Conservation (phyloP, 1,284 basidiomycete species). For the Ustilago xerochloae region DNA sequence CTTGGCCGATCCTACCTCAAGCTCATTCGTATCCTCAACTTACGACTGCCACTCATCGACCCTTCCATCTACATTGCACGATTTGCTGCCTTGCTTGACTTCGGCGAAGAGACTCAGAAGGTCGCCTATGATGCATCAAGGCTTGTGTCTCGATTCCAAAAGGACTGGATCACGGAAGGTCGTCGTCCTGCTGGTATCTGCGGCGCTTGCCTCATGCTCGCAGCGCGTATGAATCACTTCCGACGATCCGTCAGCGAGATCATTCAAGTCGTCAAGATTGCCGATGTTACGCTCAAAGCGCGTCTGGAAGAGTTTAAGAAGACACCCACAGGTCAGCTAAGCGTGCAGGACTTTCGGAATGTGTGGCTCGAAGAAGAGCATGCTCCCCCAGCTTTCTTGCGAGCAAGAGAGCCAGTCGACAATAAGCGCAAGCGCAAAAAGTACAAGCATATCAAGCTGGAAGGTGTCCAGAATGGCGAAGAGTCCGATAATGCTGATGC, state of each 20-base stretch:
- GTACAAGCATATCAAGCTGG: constrained; percentile 49
- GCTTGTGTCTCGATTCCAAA: constrained; percentile 91
- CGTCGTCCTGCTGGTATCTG: constrained; percentile 96
- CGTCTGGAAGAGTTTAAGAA: constrained; percentile 94
- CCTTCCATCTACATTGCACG: constrained; percentile 97
- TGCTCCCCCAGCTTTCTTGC: constrained; percentile 80
- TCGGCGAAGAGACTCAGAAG: constrained; percentile 89
- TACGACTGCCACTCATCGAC: constrained; percentile 87
- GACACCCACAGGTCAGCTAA: constrained; percentile 85
- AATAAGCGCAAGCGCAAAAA: constrained; percentile 73
- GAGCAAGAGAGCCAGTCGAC: constrained; percentile 76
- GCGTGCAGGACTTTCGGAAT: constrained; percentile 88
- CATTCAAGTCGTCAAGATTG: constrained; percentile 93
- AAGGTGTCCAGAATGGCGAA: constrained; percentile 34
- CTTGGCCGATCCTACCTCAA: constrained; percentile 96
- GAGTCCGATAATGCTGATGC: constrained; percentile 22
- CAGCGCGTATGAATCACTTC: constrained; percentile 98
- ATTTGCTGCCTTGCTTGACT: constrained; percentile 95
- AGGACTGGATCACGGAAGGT: constrained; percentile 97
- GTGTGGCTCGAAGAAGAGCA: constrained; percentile 91
- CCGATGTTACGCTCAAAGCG: constrained; percentile 91
- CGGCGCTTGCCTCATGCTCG: constrained; percentile 92
- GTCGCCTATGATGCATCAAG: constrained; percentile 94
- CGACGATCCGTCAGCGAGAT: constrained; percentile 91
- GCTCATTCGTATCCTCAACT: constrained; percentile 86